Base-by-base conservation (phyloP, 2,329 filamentous ascomycete genomes). In the Aspergillus sojae region DNA sequence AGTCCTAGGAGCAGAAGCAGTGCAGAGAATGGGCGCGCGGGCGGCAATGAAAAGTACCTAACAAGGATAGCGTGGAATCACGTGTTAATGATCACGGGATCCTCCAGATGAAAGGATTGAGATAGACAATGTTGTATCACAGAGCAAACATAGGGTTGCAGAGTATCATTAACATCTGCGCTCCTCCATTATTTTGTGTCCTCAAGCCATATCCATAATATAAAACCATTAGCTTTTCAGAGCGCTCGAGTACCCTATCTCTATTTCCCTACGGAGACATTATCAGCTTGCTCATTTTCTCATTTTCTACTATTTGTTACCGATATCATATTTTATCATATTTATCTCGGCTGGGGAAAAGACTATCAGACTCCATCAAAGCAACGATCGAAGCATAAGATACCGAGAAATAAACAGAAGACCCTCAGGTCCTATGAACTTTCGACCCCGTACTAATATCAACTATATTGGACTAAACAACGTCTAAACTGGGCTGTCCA, bases 1-100 rank as follows among this genome's bases (percentile, higher is more conserved):
- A 36, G 34, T 26, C 3, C 23, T 26, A 26, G 23, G 23, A 23
- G 23, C 12, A 36, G 14, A 36, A 36, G 12, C 14, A 16, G 34
- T 16, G 5, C 34, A 16, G 14, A 36, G 5, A 16, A 36, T 36
- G 14, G 34, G 14, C 14, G 34, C 32, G 32, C 12, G 36, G 39
- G 39, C 19, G 39, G 39, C 39, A 41, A 41, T 19, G 19, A 7
- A 41, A 41, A 41, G 16, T 9, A 41, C 39, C 39, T 19, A 41
- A 57, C 61, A 67, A 66, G 43, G 11, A 64, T 6, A 23, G 23
- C 9, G 21, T 23, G 43, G 3, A 54, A 46, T 65, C 62, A 66
- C 61, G 57, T 63, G 59, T 11, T 4, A 3, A 7, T 7, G 3
- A 34, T 65, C 63, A 65, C 61, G 63, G 61, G 57, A 59, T 26